Evolutionary conservation across 169 alveolate species (phyloP).

Genomic region (Plasmodium relictum): DNA sequence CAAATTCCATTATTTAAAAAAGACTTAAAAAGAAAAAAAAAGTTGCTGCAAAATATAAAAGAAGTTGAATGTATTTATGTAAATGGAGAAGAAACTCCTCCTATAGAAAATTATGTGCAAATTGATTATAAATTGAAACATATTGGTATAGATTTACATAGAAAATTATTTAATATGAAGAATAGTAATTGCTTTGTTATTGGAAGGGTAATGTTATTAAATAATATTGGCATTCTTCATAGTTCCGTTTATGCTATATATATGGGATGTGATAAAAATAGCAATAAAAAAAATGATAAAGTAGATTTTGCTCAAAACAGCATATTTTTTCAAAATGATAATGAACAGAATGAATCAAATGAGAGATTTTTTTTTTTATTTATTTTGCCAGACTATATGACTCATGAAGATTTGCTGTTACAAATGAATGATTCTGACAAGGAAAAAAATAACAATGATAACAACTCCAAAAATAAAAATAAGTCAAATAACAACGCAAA

Average conservation of each 20-base stretch:
- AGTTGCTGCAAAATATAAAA: constrained; percentile 62
- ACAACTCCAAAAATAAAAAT: constrained; percentile 23
- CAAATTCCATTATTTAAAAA: constrained; percentile 83
- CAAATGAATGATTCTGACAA: background rate
- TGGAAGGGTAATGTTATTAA: constrained; percentile 75
- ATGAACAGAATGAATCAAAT: constrained; percentile 15
- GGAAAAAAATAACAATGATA: constrained; percentile 17
- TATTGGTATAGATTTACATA: constrained; percentile 69
- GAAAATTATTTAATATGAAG: constrained; percentile 51
- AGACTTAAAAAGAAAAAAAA: constrained; percentile 79
- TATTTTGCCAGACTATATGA: constrained; percentile 63
- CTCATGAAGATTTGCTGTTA: constrained; percentile 34
- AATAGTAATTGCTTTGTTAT: constrained; percentile 67
- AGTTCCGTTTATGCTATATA: constrained; percentile 72
- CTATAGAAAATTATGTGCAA: constrained; percentile 73
- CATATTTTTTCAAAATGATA: constrained; percentile 55
- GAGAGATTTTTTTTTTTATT: constrained; percentile 58
- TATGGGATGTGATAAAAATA: constrained; percentile 71
- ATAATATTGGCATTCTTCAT: constrained; percentile 27
- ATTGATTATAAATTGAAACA: constrained; percentile 68
- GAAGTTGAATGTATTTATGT: constrained; percentile 75
- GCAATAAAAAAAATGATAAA: constrained; percentile 38
- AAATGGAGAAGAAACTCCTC: constrained; percentile 35
- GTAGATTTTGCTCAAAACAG: constrained; percentile 62
- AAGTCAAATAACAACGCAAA: background rate